Conservation (phyloP, 2,329 filamentous ascomycete genomes). For the Colletotrichum sp. region DNA sequence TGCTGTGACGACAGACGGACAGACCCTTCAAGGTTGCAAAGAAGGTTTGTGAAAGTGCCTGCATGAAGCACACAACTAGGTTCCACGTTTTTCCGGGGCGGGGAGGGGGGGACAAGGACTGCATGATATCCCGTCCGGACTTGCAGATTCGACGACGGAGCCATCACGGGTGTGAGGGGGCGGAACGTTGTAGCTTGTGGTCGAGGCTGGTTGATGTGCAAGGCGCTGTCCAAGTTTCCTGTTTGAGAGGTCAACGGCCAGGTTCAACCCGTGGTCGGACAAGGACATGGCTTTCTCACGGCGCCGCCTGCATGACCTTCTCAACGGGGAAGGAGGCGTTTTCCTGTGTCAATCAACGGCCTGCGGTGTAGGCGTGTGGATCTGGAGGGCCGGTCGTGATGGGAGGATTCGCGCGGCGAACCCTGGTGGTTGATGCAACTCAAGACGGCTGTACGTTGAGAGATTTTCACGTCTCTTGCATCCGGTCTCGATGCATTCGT, state of each 20-base stretch:
- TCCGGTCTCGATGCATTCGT: background rate
- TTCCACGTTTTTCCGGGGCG: background rate
- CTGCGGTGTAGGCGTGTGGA: background rate
- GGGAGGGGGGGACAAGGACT: background rate
- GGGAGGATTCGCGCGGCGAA: background rate
- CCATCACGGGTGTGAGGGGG: background rate
- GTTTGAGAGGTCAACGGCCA: background rate
- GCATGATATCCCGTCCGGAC: background rate
- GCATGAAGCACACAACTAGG: slow-evolving; percentile 5
- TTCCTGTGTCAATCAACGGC: background rate
- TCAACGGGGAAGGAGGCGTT: background rate
- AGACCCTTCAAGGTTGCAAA: background rate
- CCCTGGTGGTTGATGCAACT: slow-evolving; percentile 15
- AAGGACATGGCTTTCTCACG: background rate
- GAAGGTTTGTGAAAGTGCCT: background rate
- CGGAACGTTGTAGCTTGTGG: background rate
- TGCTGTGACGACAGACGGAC: background rate
- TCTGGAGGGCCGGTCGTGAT: background rate
- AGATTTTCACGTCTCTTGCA: background rate
- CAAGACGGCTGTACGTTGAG: background rate
- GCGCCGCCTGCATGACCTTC: background rate
- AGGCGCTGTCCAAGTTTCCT: background rate
- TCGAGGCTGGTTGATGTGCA: background rate
- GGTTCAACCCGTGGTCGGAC: background rate
- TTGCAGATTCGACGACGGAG: background rate